These are phyloP conservation scores for Corchorus capsularis DNA, from an alignment of 345 rosid genomes.

Conservation along the genomic window DNA sequence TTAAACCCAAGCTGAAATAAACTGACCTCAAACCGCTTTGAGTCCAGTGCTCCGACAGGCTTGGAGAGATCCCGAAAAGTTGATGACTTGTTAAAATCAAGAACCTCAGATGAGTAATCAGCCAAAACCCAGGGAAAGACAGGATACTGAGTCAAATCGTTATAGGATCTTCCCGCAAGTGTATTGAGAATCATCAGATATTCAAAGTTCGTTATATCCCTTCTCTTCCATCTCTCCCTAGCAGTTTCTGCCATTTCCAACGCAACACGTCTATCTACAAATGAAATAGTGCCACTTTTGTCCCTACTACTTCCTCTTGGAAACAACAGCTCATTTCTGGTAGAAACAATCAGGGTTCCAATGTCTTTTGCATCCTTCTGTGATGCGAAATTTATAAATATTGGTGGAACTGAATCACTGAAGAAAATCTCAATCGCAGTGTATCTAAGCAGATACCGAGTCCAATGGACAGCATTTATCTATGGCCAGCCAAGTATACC, in stretches of 20 bases:
- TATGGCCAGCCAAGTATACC: conserved; percentile 36
- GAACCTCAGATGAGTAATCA: conserved; percentile 85
- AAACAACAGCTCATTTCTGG: conserved; percentile 81
- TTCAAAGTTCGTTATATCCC: conserved; percentile 95
- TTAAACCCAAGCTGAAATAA: conserved; percentile 14
- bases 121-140: conserved; percentile 96
- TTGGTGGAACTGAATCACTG: conserved; percentile 67
- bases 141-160: conserved; percentile 96
- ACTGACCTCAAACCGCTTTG: conserved; percentile 88
- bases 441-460: conserved; percentile 92
- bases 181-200: conserved; percentile 92
- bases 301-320: conserved; percentile 86
- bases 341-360: conserved; percentile 77
- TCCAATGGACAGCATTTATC: conserved; percentile 90
- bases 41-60: conserved; percentile 95
- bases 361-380: conserved; percentile 86
- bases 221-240: conserved; percentile 92
- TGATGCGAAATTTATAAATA: conserved; percentile 78
- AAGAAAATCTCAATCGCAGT: conserved; percentile 90
- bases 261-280: conserved; percentile 89
- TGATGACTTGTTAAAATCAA: conserved; percentile 92
- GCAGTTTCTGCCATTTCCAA: conserved; percentile 93
- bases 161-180: conserved; percentile 94
- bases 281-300: conserved; percentile 71
- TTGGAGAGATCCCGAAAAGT: conserved; percentile 95